phyloP scores from a whole-genome alignment of 345 rosid genomes.

The Salix udensis region DNA sequence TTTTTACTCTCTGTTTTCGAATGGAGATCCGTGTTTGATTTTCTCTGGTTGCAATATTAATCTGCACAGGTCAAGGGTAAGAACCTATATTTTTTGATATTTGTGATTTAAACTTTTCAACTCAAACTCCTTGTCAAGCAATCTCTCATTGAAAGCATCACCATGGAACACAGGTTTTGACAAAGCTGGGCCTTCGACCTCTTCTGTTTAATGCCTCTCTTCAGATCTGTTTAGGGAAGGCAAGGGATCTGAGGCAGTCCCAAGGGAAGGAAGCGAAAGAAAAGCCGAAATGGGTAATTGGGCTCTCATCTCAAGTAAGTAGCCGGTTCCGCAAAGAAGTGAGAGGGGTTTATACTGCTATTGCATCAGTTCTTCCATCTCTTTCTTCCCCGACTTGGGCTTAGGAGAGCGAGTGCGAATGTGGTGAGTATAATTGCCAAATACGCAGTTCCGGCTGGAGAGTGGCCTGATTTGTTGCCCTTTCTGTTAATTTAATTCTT shows the following conservation, averaged over 20 bases:
- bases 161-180: constrained; percentile 76
- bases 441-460: constrained; percentile 93
- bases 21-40: background rate
- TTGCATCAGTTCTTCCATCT: no score
- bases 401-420: constrained; percentile 91
- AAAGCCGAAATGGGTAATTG: no score
- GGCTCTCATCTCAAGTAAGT: no score
- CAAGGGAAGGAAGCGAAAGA: no score
- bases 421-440: constrained; percentile 92
- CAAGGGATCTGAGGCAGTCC: no score
- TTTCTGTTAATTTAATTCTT: constrained; percentile 44
- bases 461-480: constrained; percentile 90
- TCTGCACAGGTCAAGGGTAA: background rate
- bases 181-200: no score
- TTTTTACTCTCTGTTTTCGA: background rate
- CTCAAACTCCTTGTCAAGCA: constrained; percentile 77
- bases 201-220: no score
- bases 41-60: background rate
- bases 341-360: no score
- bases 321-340: no score
- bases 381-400: no score
- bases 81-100: background rate
- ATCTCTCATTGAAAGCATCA: constrained; percentile 88
- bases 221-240: no score
- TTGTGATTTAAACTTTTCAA: constrained; percentile 16